phyloP scores from a whole-genome alignment of 2,329 filamentous ascomycete species.

The Xylariales sp. region DNA sequence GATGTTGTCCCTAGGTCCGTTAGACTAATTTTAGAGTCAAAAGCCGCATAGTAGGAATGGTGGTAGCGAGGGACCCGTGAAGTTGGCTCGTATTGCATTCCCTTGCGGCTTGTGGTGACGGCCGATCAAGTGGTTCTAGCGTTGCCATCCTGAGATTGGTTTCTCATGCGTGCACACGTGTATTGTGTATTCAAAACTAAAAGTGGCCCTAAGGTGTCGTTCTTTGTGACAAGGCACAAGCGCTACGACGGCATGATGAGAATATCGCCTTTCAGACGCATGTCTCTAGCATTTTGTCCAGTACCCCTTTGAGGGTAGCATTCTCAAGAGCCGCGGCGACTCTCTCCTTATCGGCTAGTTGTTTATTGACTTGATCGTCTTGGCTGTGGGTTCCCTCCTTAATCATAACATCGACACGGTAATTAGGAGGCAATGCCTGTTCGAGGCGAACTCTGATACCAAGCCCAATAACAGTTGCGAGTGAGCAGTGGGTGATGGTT shows the following conservation, averaged over 20 bases:
- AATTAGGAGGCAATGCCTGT: slow-evolving; percentile 89
- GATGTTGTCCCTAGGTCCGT: background rate
- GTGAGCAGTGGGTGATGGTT: slow-evolving; percentile 95
- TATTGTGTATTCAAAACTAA: slow-evolving; percentile 9
- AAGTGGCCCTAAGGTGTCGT: background rate
- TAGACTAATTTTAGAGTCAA: slow-evolving; percentile 16
- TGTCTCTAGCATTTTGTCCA: slow-evolving; percentile 93
- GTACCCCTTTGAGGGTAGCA: slow-evolving; percentile 84
- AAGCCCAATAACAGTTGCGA: slow-evolving; percentile 95
- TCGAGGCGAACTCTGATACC: slow-evolving; percentile 92
- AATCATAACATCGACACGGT: slow-evolving; percentile 90
- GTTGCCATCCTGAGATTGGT: background rate
- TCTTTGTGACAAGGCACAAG: slow-evolving; percentile 13
- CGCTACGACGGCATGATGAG: background rate
- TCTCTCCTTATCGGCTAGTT: slow-evolving; percentile 94
- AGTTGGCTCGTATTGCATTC: slow-evolving; percentile 12
- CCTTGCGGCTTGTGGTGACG: slow-evolving; percentile 4
- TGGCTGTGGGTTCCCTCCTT: slow-evolving; percentile 97
- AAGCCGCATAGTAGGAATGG: background rate
- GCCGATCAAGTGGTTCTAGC: background rate
- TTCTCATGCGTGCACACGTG: background rate
- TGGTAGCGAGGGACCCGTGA: slow-evolving; percentile 1
- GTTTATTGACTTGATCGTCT: slow-evolving; percentile 96
- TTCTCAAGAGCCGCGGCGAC: slow-evolving; percentile 96
- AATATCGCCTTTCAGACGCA: slow-evolving; percentile 66